Evolutionary conservation across 495 filamentous ascomycete genomes (phyloP), one percentile per base, ranked within the genome.

Genomic region (Neurospora sp.): DNA sequence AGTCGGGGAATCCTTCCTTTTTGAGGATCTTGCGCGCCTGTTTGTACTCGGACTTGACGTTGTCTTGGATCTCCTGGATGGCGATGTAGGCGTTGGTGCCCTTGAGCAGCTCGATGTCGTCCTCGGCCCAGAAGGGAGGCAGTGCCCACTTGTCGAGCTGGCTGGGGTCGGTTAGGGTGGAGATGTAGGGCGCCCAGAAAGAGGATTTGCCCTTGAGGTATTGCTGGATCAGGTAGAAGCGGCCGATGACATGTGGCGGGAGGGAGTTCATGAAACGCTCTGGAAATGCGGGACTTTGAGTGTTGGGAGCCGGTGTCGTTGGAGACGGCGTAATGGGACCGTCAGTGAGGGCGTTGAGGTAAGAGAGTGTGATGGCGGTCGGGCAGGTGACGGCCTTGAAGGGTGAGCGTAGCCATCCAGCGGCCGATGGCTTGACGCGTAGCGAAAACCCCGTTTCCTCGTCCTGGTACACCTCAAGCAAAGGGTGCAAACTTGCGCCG

Each of bases 121-220:
- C 82, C 8, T 80, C 78, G 2, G 86, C 81, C 81, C 81, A 85
- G 73, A 86, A 81, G 2, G 82, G 78, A 3, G 85, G 82, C 41
- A 86, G 79, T 12, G 76, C 73, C 81, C 81, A 83, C 37, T 75
- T 74, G 27, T 72, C 73, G 41, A 83, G 44, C 4, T 83, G 81
- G 40, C 84, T 82, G 1, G 86, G 85, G 65, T 83, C 82, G n/a
- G 86, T 85, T 0, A 88, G 78, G 4, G 83, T 81, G 10, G 79
- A 76, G 70, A 88, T 86, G 73, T 88, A 88, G 14, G 82, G 80
- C 76, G 76, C 82, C 86, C 86, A 88, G 68, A 80, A 81, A 0
- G 85, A 87, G n/a, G 81, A 69, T 39, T 80, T 72, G 8, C 80
- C 80, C 65, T 82, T 78, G 35, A 88, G 81, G 74, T 83, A 84